Percentiles rank a stretch among this genome's conserved stretches.
These are phyloP conservation scores for Mortierella sp. DNA, from an alignment of 371 early-diverging fungal genomes.

Conservation along the genomic window DNA sequence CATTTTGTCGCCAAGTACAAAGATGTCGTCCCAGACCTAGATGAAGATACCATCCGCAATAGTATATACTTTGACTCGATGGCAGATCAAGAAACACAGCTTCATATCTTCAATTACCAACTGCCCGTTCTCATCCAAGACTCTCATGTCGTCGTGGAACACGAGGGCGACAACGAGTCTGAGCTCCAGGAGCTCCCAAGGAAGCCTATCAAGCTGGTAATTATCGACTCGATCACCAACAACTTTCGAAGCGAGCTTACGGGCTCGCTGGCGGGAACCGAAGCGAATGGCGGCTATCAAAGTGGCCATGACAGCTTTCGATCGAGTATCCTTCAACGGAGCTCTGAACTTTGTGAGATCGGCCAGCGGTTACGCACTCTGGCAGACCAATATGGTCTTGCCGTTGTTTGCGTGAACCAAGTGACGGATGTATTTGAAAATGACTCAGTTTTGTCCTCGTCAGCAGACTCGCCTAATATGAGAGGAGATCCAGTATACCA, in stretches of 20 bases:
- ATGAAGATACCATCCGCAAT: conserved; percentile 38
- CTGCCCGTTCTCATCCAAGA: conserved; percentile 70
- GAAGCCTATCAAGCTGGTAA: conserved; percentile 68
- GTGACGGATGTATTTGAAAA: conserved; percentile 55
- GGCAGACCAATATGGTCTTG: conserved; percentile 67
- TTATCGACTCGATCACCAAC: conserved; percentile 89
- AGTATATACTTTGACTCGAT: conserved; percentile 73
- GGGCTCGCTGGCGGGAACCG: conserved; percentile 7
- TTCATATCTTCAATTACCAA: conserved; percentile 75
- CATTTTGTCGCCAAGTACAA: conserved; percentile 50
- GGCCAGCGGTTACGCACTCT: conserved; percentile 69
- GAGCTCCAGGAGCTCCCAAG: background rate
- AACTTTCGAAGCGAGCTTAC: conserved; percentile 70
- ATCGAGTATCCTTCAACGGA: conserved; percentile 54
- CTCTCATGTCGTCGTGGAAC: conserved; percentile 10
- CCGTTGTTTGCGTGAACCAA: conserved; percentile 78
- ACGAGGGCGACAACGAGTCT: conserved; percentile 3
- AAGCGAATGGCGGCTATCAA: conserved; percentile 17
- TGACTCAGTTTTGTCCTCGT: background rate
- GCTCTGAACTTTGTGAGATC: conserved; percentile 66
- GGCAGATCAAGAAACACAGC: conserved; percentile 74
- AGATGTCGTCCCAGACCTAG: conserved; percentile 22
- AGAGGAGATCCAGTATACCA: conserved; percentile 21
- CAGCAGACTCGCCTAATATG: background rate
- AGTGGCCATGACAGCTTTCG: conserved; percentile 8